These are phyloP conservation scores for Magnusiomyces tetraspermus DNA, from an alignment of 1,139 yeast genomes.

Conservation along the genomic window DNA sequence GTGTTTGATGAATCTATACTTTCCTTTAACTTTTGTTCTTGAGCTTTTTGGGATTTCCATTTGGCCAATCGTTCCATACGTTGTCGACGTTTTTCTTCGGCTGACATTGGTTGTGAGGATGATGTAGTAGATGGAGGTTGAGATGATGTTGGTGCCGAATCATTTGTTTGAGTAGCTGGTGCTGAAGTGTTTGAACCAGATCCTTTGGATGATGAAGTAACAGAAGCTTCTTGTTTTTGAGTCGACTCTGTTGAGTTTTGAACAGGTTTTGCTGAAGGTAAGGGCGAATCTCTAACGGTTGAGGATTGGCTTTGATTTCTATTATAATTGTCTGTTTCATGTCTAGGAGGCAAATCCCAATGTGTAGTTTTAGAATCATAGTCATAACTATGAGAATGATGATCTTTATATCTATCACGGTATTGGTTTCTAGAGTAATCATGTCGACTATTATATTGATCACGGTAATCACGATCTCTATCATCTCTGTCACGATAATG, in stretches of 20 bases:
- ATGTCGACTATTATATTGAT: constrained; percentile 4
- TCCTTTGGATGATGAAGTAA: not conserved
- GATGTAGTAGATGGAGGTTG: constrained; percentile 1
- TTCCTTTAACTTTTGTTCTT: constrained; percentile 18
- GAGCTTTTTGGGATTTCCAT: constrained; percentile 34
- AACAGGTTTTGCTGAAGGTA: not conserved
- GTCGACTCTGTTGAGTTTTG: too few species aligned
- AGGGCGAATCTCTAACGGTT: not conserved
- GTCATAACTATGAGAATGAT: not conserved
- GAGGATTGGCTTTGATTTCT: not conserved
- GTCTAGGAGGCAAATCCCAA: too few species aligned
- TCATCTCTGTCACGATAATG: constrained; percentile 3
- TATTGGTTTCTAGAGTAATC: constrained; percentile 11
- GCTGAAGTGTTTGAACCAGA: not conserved
- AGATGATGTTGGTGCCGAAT: not conserved
- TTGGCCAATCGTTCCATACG: constrained; percentile 32
- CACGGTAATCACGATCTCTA: constrained; percentile 5
- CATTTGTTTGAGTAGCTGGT: not conserved
- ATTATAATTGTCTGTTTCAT: too few species aligned
- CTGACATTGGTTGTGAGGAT: constrained; percentile 13
- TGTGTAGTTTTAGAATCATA: not conserved
- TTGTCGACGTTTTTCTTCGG: constrained; percentile 27
- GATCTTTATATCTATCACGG: constrained; percentile 16
- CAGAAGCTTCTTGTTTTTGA: too few species aligned
- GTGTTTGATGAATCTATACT: constrained; percentile 2